A percentile compares a stretch with the other conserved stretches of the same genome.
These are phyloP conservation scores for Sporothrix euskadiensis DNA, from an alignment of 2,329 filamentous ascomycete species.

Conservation along the genomic window DNA sequence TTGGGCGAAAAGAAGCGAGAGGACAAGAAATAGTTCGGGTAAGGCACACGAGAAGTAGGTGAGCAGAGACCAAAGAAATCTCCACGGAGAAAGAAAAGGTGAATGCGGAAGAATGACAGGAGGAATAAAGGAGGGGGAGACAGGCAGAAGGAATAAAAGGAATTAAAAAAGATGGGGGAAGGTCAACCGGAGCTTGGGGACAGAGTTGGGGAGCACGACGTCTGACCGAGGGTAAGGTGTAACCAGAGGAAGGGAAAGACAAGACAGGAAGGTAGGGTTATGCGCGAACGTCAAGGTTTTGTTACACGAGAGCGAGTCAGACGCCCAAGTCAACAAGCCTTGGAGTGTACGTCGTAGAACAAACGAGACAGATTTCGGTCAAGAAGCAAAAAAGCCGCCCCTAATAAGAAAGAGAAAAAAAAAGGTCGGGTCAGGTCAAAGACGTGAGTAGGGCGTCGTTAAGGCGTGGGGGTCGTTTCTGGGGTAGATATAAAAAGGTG, in stretches of 20 bases:
- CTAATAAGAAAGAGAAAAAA: not conserved
- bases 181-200: slow-evolving; percentile 8
- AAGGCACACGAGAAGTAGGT: not conserved
- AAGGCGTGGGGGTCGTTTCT: not conserved
- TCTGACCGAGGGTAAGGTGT: slow-evolving; percentile 17
- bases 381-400: not conserved
- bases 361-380: not conserved
- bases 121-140: not conserved
- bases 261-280: not conserved
- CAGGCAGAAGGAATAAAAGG: not conserved
- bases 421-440: no score
- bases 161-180: not conserved
- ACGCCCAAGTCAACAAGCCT: not conserved
- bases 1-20: not conserved
- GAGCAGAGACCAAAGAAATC: not conserved
- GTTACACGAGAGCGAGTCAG: slow-evolving; percentile 4
- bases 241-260: not conserved
- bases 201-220: slow-evolving; percentile 9
- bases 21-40: not conserved
- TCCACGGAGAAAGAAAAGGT: not conserved
- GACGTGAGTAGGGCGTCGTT: not conserved
- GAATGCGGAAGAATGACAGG: not conserved
- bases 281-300: not conserved
- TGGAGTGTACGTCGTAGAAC: not conserved
- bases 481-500: not conserved